Evolutionary conservation across 306 rosid species (phyloP).

Genomic region (Argentina anserina): DNA sequence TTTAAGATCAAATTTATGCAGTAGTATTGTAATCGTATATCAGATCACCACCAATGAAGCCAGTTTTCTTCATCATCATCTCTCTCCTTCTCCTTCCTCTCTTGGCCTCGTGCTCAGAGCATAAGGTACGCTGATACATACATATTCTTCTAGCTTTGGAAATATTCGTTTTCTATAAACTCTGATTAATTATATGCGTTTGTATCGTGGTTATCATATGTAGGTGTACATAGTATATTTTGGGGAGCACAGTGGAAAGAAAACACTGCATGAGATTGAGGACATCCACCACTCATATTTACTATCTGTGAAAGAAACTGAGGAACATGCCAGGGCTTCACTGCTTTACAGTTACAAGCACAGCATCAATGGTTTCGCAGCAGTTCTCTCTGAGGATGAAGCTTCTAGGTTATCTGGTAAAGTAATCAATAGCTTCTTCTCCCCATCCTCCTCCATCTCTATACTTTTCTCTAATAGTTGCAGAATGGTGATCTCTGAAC

Average conservation of each 20-base stretch:
- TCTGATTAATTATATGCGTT: neutral
- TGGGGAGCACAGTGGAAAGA: constrained; percentile 45
- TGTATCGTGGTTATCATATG: neutral
- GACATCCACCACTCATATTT: constrained; percentile 57
- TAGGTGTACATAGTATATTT: constrained; percentile 68
- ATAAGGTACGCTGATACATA: constrained; percentile 13
- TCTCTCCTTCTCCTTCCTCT: constrained; percentile 27
- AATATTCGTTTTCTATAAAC: neutral
- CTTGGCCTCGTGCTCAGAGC: constrained; percentile 26
- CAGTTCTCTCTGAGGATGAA: constrained; percentile 63
- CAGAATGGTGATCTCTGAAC: neutral
- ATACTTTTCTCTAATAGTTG: constrained; percentile 5
- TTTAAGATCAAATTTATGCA: constrained; percentile 1
- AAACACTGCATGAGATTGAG: constrained; percentile 45
- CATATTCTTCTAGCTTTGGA: neutral
- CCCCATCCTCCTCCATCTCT: neutral
- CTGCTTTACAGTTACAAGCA: constrained; percentile 82
- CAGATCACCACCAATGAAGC: constrained; percentile 15
- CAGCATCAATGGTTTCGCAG: constrained; percentile 87
- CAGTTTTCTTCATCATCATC: neutral
- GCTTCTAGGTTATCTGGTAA: constrained; percentile 68
- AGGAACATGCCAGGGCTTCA: constrained; percentile 59
- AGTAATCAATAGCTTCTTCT: neutral
- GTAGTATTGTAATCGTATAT: neutral
- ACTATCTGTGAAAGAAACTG: constrained; percentile 51